Conservation (phyloP, 1,139 yeast genomes). For the Kluyveromyces sp. region DNA sequence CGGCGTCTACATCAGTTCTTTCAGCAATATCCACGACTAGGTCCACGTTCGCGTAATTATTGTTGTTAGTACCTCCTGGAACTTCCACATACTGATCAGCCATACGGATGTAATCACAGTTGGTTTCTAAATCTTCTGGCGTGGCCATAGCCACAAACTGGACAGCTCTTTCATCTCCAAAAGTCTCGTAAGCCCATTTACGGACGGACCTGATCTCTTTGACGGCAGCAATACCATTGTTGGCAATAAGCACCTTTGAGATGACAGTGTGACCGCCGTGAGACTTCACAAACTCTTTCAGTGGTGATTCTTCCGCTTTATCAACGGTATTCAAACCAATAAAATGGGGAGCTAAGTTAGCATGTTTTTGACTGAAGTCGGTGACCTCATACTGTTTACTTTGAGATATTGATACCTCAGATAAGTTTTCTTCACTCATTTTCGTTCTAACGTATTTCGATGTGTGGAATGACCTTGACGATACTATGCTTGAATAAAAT, state of each 20-base stretch:
- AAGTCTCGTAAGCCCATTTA: slow-evolving; percentile 98
- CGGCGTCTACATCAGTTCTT: slow-evolving; percentile 94
- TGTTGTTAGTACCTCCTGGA: slow-evolving; percentile 98
- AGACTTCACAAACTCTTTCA: slow-evolving; percentile 76
- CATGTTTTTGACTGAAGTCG: slow-evolving; percentile 34
- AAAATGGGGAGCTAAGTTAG: slow-evolving; percentile 59
- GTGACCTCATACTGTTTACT: slow-evolving; percentile 28
- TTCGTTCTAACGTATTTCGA: slow-evolving; percentile 2
- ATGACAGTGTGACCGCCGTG: slow-evolving; percentile 96
- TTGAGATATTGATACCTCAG: slow-evolving; percentile 31
- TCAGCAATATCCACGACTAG: slow-evolving; percentile 95
- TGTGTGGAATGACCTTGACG: not conserved
- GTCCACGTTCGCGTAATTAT: slow-evolving; percentile 96
- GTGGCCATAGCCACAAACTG: slow-evolving; percentile 98
- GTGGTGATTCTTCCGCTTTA: slow-evolving; percentile 60
- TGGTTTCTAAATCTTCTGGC: slow-evolving; percentile 94
- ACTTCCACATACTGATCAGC: slow-evolving; percentile 98
- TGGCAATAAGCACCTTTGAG: slow-evolving; percentile 81
- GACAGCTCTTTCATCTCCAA: slow-evolving; percentile 89
- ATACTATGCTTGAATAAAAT: not conserved
- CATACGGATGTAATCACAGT: slow-evolving; percentile 97
- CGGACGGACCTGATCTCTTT: slow-evolving; percentile 95
- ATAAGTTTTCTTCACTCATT: slow-evolving; percentile 37
- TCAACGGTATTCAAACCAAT: slow-evolving; percentile 71
- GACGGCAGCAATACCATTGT: slow-evolving; percentile 98